Evolutionary conservation across 345 rosid species (phyloP), one percentile per base, ranked within the genome.

Genomic region (Eutrema japonicum): DNA sequence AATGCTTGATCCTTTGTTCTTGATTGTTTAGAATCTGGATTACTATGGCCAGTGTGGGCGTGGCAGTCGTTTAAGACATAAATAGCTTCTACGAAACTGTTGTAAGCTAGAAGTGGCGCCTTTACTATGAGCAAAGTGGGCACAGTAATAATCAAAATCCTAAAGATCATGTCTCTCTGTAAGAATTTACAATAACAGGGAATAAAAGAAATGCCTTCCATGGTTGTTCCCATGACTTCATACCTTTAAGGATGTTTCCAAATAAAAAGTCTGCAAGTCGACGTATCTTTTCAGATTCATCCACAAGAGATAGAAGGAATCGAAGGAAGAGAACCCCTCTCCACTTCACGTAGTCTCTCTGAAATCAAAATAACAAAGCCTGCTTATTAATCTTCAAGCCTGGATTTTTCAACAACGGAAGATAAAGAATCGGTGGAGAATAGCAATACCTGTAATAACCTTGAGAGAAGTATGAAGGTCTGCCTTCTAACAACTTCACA

Each of bases 261-360:
- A 94, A 89, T 55, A 92, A 93, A 54, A 86, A 94, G 75, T 89
- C 93, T 46, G 97, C 91, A 70, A 94, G 95, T 64, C 79, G 89
- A 75, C 93, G 84, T 58, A 95, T 88, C 88, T 88, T 95, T 67
- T 82, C 93, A 26, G 99, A 92, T 63, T 95, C 99, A 78, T 95
- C 97, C 36, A 91, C 99, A 61, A 94, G 89, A 8, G 96, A 85
- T 53, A 89, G 68, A 70, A 94, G 97, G 75, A 95, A 92, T 2
- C 92, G 84, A 66, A 92, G 89, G 74, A 92, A 92, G 70, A 88
- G 93, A 52, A 88, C 82, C 64, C 96, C 97, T 78, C 90, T 89
- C 99, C 99, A 92, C 84, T 95, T 92, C 56, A 95, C 97, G n/a
- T 95, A 95, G 82, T 92, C 99, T 84, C 96, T 89, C 99, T 94